phyloP scores from a whole-genome alignment of 768 basidiomycete genomes.

The Lyophyllum semitale region DNA sequence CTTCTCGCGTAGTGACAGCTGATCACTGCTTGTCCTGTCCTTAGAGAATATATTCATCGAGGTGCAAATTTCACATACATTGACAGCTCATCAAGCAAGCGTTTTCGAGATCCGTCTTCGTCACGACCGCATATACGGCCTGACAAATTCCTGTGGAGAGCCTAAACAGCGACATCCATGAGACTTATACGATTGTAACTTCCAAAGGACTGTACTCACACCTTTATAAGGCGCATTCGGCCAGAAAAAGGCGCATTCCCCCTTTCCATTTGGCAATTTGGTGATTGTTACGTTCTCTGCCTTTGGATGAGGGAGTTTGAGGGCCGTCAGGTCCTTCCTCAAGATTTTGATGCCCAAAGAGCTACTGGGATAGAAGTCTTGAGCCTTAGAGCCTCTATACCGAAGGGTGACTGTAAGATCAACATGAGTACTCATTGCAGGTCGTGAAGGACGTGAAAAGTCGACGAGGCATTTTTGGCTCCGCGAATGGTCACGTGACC shows the following conservation, averaged over 20 bases:
- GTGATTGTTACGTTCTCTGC: constrained; percentile 31
- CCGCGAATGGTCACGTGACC: constrained; percentile 8
- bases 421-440: neutral
- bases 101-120: constrained; percentile 2
- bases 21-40: neutral
- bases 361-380: constrained; percentile 32
- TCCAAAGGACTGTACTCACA: neutral
- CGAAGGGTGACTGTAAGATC: constrained; percentile 33
- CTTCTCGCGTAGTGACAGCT: constrained; percentile 4
- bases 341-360: constrained; percentile 26
- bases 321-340: constrained; percentile 30
- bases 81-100: constrained; percentile 24
- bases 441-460: neutral
- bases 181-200: neutral
- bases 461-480: neutral
- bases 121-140: constrained; percentile 12
- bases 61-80: constrained; percentile 24
- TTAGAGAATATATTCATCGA: neutral
- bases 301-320: constrained; percentile 45
- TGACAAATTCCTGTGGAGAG: constrained; percentile 21
- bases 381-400: constrained; percentile 37
- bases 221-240: constrained; percentile 2
- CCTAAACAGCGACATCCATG: constrained; percentile 6
- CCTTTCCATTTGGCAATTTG: constrained; percentile 20
- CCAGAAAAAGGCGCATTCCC: constrained; percentile 27